These are phyloP conservation scores for Quercus bicolor DNA, from an alignment of 306 rosid genomes.

Conservation along the genomic window DNA sequence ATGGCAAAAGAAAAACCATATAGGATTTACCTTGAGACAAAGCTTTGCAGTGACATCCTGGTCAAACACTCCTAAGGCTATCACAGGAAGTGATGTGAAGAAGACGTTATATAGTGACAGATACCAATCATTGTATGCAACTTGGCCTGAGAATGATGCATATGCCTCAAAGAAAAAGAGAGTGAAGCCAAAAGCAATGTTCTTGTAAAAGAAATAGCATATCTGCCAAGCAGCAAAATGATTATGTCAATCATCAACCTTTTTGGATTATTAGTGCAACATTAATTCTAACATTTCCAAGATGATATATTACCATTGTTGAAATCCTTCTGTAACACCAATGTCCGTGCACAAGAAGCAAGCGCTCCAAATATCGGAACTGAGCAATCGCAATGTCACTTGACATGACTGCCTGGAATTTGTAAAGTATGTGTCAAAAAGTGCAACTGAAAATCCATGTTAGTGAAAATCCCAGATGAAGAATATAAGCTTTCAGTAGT, in stretches of 20 bases:
- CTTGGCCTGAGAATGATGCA: conserved; percentile 87
- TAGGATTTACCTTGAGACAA: conserved; percentile 69
- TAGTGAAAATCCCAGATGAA: neutral
- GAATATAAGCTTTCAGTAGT: neutral
- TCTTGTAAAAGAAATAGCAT: conserved; percentile 98
- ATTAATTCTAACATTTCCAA: neutral
- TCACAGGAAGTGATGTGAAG: conserved; percentile 98
- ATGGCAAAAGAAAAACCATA: neutral
- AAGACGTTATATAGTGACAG: conserved; percentile 78
- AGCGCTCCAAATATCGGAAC: conserved; percentile 82
- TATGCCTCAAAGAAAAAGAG: conserved; percentile 75
- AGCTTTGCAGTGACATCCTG: conserved; percentile 79
- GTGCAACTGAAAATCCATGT: conserved; percentile 3
- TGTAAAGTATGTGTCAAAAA: conserved; percentile 4
- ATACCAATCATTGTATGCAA: conserved; percentile 90
- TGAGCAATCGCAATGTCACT: conserved; percentile 98
- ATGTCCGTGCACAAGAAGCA: conserved; percentile 97
- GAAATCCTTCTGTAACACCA: conserved; percentile 99
- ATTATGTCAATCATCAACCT: conserved; percentile 22
- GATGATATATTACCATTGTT: conserved; percentile 64
- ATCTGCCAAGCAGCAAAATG: conserved; percentile 49
- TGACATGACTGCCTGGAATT: conserved; percentile 91
- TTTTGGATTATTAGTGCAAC: neutral
- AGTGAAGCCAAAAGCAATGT: conserved; percentile 81
- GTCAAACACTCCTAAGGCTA: conserved; percentile 93